These are phyloP conservation scores for Termitomyces sp. DNA, from an alignment of 768 basidiomycete species.

Conservation along the genomic window DNA sequence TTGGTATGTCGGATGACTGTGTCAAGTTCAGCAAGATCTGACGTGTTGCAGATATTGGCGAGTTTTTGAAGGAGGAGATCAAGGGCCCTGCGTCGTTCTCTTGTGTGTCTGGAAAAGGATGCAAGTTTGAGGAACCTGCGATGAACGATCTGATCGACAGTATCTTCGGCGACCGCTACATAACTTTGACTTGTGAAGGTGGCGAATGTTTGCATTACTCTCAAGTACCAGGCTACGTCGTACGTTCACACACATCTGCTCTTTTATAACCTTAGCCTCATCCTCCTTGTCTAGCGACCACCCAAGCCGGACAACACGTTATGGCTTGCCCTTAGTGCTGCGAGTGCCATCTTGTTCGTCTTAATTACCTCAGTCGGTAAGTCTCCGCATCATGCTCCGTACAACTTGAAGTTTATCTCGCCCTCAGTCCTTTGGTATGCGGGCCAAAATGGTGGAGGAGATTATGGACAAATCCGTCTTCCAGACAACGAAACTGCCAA, in stretches of 20 bases:
- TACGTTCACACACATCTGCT: conserved; percentile 25
- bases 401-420: background rate
- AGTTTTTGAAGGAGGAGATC: conserved; percentile 87
- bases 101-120: conserved; percentile 67
- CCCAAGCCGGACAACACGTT: conserved; percentile 76
- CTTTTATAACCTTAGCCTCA: background rate
- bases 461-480: conserved; percentile 67
- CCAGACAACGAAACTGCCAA: conserved; percentile 78
- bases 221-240: conserved; percentile 90
- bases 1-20: conserved; percentile 52
- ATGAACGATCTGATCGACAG: conserved; percentile 95
- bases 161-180: conserved; percentile 89
- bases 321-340: conserved; percentile 83
- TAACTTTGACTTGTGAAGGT: conserved; percentile 79
- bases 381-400: conserved; percentile 4
- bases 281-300: conserved; percentile 46
- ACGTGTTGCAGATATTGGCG: conserved; percentile 72
- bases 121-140: conserved; percentile 90
- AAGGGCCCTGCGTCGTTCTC: conserved; percentile 86
- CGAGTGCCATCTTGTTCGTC: conserved; percentile 71
- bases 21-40: background rate
- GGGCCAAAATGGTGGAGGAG: conserved; percentile 66
- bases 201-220: conserved; percentile 95
- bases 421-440: conserved; percentile 80
- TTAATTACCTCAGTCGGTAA: conserved; percentile 58